Evolutionary conservation across 495 filamentous ascomycete species (phyloP).

Genomic region (Lepidopterella palustris): DNA sequence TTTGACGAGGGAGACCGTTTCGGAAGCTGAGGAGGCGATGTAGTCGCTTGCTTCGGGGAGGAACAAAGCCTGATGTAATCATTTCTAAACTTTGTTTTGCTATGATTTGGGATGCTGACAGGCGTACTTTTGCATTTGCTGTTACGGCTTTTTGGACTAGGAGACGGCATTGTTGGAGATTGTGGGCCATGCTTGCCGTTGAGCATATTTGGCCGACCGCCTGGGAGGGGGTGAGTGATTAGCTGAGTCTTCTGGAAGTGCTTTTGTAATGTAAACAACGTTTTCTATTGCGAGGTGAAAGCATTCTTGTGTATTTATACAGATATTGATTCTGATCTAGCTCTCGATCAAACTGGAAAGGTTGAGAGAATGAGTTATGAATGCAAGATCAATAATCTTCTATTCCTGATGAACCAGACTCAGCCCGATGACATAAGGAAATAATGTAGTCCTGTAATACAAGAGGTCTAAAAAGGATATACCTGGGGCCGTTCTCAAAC

Average conservation of each 20-base stretch:
- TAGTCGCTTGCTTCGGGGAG: constrained; percentile 92
- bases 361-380: too few species aligned
- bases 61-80: constrained; percentile 60
- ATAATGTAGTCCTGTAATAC: too few species aligned
- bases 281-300: too few species aligned
- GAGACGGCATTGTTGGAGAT: constrained; percentile 65
- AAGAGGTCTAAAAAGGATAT: too few species aligned
- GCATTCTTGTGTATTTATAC: too few species aligned
- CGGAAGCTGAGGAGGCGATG: constrained; percentile 59
- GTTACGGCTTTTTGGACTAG: constrained; percentile 66
- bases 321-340: too few species aligned
- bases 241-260: background rate
- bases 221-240: constrained; percentile 39
- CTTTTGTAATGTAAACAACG: background rate
- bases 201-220: constrained; percentile 85
- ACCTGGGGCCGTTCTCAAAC: too few species aligned
- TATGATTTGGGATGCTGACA: background rate
- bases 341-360: too few species aligned
- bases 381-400: too few species aligned
- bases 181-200: constrained; percentile 69
- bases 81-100: background rate
- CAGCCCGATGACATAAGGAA: too few species aligned
- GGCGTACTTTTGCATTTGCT: constrained; percentile 66
- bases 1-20: constrained; percentile 60
- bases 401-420: too few species aligned